These are phyloP conservation scores for Lumnitzera racemosa DNA, from an alignment of 345 rosid species.

Conservation along the genomic window DNA sequence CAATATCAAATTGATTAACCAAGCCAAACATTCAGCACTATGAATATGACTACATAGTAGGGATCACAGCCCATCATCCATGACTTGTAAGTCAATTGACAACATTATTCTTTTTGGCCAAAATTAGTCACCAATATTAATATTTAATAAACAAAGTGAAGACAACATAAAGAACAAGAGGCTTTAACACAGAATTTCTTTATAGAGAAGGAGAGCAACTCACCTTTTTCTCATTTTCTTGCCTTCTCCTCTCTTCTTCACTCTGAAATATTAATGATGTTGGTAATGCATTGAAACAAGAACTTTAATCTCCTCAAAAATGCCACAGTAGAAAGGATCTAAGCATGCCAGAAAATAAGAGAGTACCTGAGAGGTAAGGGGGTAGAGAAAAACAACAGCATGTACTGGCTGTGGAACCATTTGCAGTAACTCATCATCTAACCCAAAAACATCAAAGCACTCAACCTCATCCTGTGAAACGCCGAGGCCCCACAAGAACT, in stretches of 20 bases:
- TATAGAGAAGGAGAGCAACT: conserved; percentile 3
- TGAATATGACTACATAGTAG: too few relatives aligned
- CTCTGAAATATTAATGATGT: conserved; percentile 31
- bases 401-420: conserved; percentile 91
- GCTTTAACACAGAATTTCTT: background rate
- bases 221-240: conserved; percentile 47
- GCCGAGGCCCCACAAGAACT: conserved; percentile 92
- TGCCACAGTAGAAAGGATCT: too few relatives aligned
- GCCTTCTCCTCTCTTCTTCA: conserved; percentile 69
- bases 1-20: too few relatives aligned
- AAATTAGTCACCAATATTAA: too few relatives aligned
- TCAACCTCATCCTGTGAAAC: conserved; percentile 56
- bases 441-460: conserved; percentile 83
- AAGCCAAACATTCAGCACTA: too few relatives aligned
- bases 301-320: too few relatives aligned
- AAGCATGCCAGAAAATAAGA: background rate
- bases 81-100: too few relatives aligned
- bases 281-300: too few relatives aligned
- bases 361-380: conserved; percentile 66
- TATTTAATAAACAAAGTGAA: too few relatives aligned
- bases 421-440: conserved; percentile 76
- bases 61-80: too few relatives aligned
- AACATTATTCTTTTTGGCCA: too few relatives aligned
- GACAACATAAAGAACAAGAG: too few relatives aligned
- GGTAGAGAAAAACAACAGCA: conserved; percentile 88